Evolutionary conservation across 1,284 basidiomycete genomes (phyloP).

Genomic region (Tranzscheliella williamsii): DNA sequence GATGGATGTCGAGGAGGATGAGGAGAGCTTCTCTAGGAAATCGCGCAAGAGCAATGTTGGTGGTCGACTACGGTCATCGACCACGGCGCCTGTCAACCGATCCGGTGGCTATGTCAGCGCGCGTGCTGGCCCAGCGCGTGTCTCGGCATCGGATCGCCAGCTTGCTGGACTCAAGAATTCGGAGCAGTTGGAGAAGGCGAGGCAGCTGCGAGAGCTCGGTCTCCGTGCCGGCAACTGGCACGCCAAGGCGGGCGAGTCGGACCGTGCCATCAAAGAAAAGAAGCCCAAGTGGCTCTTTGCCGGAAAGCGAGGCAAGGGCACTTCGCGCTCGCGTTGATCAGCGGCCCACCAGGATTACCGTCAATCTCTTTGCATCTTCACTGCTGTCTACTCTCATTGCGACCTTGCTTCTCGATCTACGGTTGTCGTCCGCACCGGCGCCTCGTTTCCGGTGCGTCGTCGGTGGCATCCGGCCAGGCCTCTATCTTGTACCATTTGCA

Average conservation of each 20-base stretch:
- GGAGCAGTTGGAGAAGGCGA: slow-evolving; percentile 53
- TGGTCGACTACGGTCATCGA: slow-evolving; percentile 30
- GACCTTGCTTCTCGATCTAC: no score
- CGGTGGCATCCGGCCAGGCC: no score
- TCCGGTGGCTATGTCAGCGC: slow-evolving; percentile 50
- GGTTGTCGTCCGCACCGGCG: no score
- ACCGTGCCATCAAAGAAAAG: slow-evolving; percentile 55
- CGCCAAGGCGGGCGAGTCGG: slow-evolving; percentile 56
- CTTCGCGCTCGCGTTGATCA: slow-evolving; percentile 51
- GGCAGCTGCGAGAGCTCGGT: slow-evolving; percentile 45
- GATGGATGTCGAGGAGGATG: slow-evolving; percentile 61
- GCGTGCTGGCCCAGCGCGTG: slow-evolving; percentile 54
- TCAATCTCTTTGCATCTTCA: no score
- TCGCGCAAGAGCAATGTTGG: slow-evolving; percentile 69
- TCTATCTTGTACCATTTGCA: not conserved
- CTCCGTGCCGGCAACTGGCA: slow-evolving; percentile 52
- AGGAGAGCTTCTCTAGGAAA: slow-evolving; percentile 37
- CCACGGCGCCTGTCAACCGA: slow-evolving; percentile 44
- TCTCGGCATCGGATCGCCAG: slow-evolving; percentile 52
- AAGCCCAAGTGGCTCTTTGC: slow-evolving; percentile 59
- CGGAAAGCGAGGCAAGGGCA: slow-evolving; percentile 58
- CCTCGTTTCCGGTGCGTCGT: no score
- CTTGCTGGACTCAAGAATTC: slow-evolving; percentile 48
- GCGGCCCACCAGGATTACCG: no score
- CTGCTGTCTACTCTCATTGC: no score